Evolutionary conservation across 2,329 filamentous ascomycete species (phyloP).

Genomic region (Dissoconium aciculare): DNA sequence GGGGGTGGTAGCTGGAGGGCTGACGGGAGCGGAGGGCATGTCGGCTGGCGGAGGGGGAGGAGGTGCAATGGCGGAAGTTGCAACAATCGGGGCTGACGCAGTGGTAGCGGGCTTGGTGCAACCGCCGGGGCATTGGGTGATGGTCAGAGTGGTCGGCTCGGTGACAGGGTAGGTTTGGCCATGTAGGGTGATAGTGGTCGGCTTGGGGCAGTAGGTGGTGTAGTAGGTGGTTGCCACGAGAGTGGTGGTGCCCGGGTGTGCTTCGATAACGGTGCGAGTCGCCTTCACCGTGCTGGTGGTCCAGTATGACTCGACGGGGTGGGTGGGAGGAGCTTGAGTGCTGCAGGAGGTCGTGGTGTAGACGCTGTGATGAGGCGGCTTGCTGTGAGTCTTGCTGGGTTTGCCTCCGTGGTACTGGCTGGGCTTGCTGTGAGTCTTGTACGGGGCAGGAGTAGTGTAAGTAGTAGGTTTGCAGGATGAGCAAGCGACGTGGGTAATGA

Average conservation of each 20-base stretch:
- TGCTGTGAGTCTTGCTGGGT: no score
- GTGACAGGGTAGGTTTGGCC: conserved; percentile 17
- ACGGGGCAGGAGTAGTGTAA: not conserved
- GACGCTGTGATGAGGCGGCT: conserved; percentile 1
- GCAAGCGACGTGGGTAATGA: no score
- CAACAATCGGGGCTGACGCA: no score
- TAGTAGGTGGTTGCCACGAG: conserved; percentile 12
- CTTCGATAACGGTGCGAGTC: not conserved
- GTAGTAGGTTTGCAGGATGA: not conserved
- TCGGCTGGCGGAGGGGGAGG: not conserved
- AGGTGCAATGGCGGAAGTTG: no score
- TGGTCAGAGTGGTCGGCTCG: conserved; percentile 14
- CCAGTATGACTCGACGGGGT: not conserved
- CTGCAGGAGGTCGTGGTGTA: no score
- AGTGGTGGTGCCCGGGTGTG: conserved; percentile 6
- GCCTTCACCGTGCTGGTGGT: not conserved
- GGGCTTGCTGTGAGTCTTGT: not conserved
- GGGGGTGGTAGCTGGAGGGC: not conserved
- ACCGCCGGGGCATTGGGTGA: conserved; percentile 14
- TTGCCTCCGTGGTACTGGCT: not conserved
- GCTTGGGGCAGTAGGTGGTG: conserved; percentile 17
- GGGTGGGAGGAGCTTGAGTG: no score
- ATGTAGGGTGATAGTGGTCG: conserved; percentile 14
- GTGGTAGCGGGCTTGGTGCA: conserved; percentile 20
- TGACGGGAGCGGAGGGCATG: not conserved